Evolutionary conservation across 164 flowering plant genomes (phyloP).

Genomic region (Aristolochia fimbriata): DNA sequence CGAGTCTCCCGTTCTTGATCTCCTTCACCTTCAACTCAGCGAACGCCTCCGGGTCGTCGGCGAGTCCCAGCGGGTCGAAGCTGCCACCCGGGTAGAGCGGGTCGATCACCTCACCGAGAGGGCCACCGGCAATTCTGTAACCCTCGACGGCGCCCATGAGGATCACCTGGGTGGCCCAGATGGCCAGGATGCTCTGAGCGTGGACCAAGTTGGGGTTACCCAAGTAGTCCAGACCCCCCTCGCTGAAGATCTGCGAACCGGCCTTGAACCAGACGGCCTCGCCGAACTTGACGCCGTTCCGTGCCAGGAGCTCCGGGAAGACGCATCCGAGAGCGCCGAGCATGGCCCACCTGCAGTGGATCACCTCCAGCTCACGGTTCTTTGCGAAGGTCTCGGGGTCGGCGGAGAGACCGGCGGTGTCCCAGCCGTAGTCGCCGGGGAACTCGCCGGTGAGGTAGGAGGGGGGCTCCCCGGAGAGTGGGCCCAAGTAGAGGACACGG

Average conservation of each 20-base stretch:
- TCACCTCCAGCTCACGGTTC: slow-evolving; percentile 17
- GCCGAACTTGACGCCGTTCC: slow-evolving; percentile 16
- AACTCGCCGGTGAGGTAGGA: slow-evolving; percentile 42
- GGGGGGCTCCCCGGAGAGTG: slow-evolving; percentile 39
- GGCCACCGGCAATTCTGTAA: slow-evolving; percentile 14
- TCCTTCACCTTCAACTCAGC: slow-evolving; percentile 16
- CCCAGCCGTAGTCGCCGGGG: slow-evolving; percentile 38
- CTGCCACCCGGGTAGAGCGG: slow-evolving; percentile 16
- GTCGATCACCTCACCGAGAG: slow-evolving; percentile 12
- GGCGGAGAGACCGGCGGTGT: slow-evolving; percentile 16
- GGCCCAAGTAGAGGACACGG: slow-evolving; percentile 41
- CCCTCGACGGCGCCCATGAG: slow-evolving; percentile 16
- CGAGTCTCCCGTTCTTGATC: slow-evolving; percentile 14
- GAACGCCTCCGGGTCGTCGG: slow-evolving; percentile 15
- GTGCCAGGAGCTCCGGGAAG: slow-evolving; percentile 10
- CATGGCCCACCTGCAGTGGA: slow-evolving; percentile 13
- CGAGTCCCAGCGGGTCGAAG: slow-evolving; percentile 16
- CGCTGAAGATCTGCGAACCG: slow-evolving; percentile 15
- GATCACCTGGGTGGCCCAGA: slow-evolving; percentile 14
- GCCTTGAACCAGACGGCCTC: slow-evolving; percentile 18
- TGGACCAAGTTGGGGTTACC: slow-evolving; percentile 15
- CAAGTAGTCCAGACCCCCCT: slow-evolving; percentile 16
- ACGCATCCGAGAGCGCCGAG: slow-evolving; percentile 10
- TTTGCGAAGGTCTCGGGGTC: slow-evolving; percentile 16
- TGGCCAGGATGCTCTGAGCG: slow-evolving; percentile 16